phyloP scores from a whole-genome alignment of 345 rosid genomes.

The Chamaenerion angustifolium region DNA sequence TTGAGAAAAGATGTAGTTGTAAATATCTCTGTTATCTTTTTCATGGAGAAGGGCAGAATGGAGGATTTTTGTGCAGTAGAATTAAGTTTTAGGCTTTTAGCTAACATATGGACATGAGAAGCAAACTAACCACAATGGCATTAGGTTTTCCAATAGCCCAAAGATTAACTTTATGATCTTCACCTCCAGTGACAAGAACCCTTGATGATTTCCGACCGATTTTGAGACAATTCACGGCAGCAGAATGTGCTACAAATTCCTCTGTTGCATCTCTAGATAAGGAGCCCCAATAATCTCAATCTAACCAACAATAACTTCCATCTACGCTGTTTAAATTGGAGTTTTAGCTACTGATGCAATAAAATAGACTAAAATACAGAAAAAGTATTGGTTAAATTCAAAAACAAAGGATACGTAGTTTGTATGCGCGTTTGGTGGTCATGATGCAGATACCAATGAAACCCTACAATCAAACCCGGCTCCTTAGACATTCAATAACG shows the following conservation, averaged over 20 bases:
- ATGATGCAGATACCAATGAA: constrained; percentile 36
- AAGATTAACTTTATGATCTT: constrained; percentile 95
- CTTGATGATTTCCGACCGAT: constrained; percentile 95
- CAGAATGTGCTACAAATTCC: constrained; percentile 98
- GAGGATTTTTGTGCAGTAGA: not conserved
- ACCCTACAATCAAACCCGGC: constrained; percentile 21
- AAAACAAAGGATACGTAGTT: constrained; percentile 79
- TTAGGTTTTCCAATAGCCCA: constrained; percentile 99
- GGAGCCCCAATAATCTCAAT: constrained; percentile 8
- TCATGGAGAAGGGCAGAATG: not conserved
- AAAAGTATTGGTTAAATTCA: not conserved
- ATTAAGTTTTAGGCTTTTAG: not conserved
- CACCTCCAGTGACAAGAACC: constrained; percentile 94
- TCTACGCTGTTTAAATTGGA: not conserved
- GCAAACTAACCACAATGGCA: constrained; percentile 68
- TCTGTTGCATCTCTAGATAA: constrained; percentile 29
- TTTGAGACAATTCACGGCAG: constrained; percentile 83
- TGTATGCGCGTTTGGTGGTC: constrained; percentile 96
- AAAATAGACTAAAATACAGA: too few relatives aligned
- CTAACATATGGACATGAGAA: constrained; percentile 16
- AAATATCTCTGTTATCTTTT: too few relatives aligned
- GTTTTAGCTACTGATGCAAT: not conserved
- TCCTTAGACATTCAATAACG: constrained; percentile 13
- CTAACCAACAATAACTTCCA: not conserved
- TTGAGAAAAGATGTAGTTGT: too few relatives aligned